These are phyloP conservation scores for Hortiboletus campestris DNA, from an alignment of 768 basidiomycete genomes.

Conservation along the genomic window DNA sequence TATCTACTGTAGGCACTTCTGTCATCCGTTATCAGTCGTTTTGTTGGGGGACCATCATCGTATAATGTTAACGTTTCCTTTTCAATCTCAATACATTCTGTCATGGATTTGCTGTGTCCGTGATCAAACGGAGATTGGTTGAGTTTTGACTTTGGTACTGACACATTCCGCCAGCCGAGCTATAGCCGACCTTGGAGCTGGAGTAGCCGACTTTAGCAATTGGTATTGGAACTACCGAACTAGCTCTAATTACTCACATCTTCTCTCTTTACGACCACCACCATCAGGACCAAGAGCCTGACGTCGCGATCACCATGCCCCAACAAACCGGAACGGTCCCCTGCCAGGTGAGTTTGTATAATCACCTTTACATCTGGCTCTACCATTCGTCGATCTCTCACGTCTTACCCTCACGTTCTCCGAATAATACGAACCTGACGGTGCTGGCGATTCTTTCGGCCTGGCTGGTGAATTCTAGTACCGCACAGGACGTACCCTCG, in stretches of 20 bases:
- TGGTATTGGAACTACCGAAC: no score
- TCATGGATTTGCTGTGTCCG: no score
- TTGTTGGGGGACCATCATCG: no score
- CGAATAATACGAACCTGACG: no score
- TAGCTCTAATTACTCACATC: no score
- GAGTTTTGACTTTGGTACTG: no score
- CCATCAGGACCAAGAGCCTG: slow-evolving; percentile 17
- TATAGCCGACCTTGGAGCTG: no score
- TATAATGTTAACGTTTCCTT: no score
- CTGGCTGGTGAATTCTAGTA: slow-evolving; percentile 46
- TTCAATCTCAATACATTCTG: no score
- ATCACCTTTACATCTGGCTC: not conserved
- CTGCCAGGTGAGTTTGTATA: slow-evolving; percentile 39
- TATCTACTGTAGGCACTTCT: not conserved
- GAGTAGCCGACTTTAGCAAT: no score
- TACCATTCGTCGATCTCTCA: not conserved
- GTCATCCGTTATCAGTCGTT: not conserved
- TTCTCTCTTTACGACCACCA: slow-evolving; percentile 1
- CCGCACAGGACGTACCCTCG: slow-evolving; percentile 84
- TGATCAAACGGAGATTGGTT: no score
- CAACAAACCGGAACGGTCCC: slow-evolving; percentile 40
- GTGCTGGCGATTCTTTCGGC: slow-evolving; percentile 5
- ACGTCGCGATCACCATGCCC: slow-evolving; percentile 25
- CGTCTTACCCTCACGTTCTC: not conserved
- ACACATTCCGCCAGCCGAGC: no score